These are phyloP conservation scores for Pterula multifida DNA, from an alignment of 1,284 basidiomycete species.

Conservation along the genomic window DNA sequence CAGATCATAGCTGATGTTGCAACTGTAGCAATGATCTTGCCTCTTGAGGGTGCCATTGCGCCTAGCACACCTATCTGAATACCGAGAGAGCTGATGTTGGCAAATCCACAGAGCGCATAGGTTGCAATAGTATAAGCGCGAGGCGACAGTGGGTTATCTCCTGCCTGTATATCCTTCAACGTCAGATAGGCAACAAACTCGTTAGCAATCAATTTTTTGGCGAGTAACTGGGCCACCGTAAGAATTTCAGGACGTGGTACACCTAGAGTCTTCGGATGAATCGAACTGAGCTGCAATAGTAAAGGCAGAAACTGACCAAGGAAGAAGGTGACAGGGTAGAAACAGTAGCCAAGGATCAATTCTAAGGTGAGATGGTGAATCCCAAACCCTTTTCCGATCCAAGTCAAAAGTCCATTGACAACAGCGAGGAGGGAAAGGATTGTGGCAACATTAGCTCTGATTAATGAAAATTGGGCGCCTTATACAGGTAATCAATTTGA, in stretches of 20 bases:
- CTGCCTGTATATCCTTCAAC: constrained; percentile 32
- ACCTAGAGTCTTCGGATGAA: constrained; percentile 20
- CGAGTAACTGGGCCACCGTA: constrained; percentile 68
- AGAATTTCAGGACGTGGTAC: constrained; percentile 66
- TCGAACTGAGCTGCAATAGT: background rate
- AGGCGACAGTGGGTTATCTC: constrained; percentile 40
- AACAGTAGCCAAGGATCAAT: constrained; percentile 75
- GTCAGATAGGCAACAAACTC: constrained; percentile 76
- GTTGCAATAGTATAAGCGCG: constrained; percentile 71
- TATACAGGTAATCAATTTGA: constrained; percentile 1
- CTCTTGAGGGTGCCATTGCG: constrained; percentile 71
- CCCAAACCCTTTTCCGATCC: constrained; percentile 81
- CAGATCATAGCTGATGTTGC: constrained; percentile 73
- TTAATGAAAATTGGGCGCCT: background rate
- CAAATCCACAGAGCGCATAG: constrained; percentile 84
- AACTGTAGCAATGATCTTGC: constrained; percentile 58
- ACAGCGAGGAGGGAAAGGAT: constrained; percentile 71
- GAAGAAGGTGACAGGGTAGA: constrained; percentile 83
- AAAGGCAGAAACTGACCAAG: constrained; percentile 27
- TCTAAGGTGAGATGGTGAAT: constrained; percentile 76
- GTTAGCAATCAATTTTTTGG: constrained; percentile 79
- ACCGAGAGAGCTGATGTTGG: constrained; percentile 77
- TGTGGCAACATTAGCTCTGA: constrained; percentile 67
- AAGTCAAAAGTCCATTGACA: constrained; percentile 80
- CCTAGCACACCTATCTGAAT: constrained; percentile 86